phyloP scores from a whole-genome alignment of 305 asterid species.

The Solanum aculeatissimum region DNA sequence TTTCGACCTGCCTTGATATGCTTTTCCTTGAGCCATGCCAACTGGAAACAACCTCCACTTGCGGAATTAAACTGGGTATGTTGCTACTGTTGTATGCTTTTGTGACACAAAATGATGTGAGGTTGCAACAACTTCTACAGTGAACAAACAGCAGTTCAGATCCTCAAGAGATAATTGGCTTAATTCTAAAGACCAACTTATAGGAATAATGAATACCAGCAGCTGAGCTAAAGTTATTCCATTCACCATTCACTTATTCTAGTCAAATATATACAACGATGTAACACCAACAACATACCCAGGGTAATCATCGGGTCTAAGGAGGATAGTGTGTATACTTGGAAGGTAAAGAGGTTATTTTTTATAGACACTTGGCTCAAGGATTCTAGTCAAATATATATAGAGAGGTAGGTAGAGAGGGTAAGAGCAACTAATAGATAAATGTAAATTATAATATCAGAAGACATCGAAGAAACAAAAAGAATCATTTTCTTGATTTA shows the following conservation, averaged over 20 bases:
- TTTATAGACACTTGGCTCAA: background rate
- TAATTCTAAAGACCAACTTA: background rate
- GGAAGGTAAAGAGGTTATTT: background rate
- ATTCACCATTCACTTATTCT: background rate
- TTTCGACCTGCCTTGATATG: no score
- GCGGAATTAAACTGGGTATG: no score
- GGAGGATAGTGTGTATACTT: background rate
- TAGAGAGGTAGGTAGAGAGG: background rate
- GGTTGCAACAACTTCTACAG: background rate
- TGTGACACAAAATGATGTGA: background rate
- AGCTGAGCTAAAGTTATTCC: background rate
- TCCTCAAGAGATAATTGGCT: background rate
- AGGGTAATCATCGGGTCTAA: background rate
- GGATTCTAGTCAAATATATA: background rate
- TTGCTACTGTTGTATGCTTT: background rate
- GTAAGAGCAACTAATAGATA: background rate
- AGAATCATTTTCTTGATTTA: constrained; percentile 2
- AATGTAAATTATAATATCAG: background rate
- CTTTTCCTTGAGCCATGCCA: no score
- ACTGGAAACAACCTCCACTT: no score
- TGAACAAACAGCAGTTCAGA: background rate
- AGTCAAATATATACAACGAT: background rate
- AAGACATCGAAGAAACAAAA: background rate
- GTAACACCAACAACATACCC: background rate
- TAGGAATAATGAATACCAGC: background rate